These are phyloP conservation scores for Trypanosoma cruzi DNA, from an alignment of 208 protist genomes.

Conservation along the genomic window DNA sequence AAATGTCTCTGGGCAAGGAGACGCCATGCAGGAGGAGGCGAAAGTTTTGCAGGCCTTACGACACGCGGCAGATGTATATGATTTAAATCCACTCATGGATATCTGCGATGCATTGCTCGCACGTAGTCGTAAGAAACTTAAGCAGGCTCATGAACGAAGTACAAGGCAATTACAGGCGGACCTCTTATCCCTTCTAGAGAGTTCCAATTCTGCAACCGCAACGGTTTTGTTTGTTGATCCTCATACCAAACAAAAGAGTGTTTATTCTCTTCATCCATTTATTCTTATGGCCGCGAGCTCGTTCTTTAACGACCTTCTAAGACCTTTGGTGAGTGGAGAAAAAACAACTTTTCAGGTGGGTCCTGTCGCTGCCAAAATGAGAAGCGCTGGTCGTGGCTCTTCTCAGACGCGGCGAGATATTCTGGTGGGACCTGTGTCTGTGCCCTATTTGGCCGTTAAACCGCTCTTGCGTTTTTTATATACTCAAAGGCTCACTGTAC, in stretches of 20 bases:
- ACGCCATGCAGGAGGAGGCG: slow-evolving; percentile 12
- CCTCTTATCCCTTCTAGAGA: slow-evolving; percentile 47
- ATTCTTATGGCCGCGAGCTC: slow-evolving; percentile 57
- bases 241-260: slow-evolving; percentile 66
- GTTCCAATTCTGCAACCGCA: slow-evolving; percentile 41
- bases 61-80: slow-evolving; percentile 47
- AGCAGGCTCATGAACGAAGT: slow-evolving; percentile 39
- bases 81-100: slow-evolving; percentile 40
- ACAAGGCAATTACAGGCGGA: slow-evolving; percentile 50
- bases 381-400: slow-evolving; percentile 10
- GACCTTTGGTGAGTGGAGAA: slow-evolving; percentile 58
- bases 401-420: slow-evolving; percentile 53
- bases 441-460: slow-evolving; percentile 59
- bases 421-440: slow-evolving; percentile 70
- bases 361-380: slow-evolving; percentile 59
- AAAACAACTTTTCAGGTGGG: slow-evolving; percentile 51
- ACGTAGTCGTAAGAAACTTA: slow-evolving; percentile 40
- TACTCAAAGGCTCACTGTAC: slow-evolving; percentile 54
- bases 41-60: slow-evolving; percentile 36
- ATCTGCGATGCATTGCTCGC: slow-evolving; percentile 54
- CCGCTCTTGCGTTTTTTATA: slow-evolving; percentile 78
- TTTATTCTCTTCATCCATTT: slow-evolving; percentile 61
- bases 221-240: slow-evolving; percentile 83
- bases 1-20: slow-evolving; percentile 8
- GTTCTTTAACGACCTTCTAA: slow-evolving; percentile 79